These are phyloP conservation scores for Pseudogymnoascus sp. DNA, from an alignment of 2,329 filamentous ascomycete species.

Conservation along the genomic window DNA sequence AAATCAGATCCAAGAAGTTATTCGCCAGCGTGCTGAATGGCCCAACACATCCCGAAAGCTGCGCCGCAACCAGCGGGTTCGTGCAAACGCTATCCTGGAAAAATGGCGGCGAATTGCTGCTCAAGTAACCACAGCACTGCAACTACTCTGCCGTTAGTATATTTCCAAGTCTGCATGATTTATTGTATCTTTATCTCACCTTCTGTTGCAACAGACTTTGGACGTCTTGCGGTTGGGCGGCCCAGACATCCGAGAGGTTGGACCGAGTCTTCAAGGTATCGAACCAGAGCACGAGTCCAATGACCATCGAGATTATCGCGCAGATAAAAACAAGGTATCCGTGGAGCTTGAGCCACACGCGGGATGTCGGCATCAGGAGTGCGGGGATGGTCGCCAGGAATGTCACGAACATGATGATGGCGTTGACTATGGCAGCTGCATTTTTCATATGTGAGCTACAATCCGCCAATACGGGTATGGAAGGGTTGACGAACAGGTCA, in stretches of 20 bases:
- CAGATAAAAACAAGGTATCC: conserved; percentile 56
- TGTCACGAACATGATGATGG: conserved; percentile 60
- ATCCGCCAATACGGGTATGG: not conserved
- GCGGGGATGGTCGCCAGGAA: conserved; percentile 64
- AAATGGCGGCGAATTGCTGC: conserved; percentile 64
- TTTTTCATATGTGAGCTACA: not conserved
- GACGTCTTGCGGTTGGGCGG: conserved; percentile 42
- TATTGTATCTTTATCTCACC: conserved; percentile 27
- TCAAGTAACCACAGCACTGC: conserved; percentile 71
- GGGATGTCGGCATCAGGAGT: conserved; percentile 56
- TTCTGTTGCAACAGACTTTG: conserved; percentile 64
- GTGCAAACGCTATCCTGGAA: conserved; percentile 60
- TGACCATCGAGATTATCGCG: conserved; percentile 53
- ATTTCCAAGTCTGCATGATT: not conserved
- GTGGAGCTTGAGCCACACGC: conserved; percentile 62
- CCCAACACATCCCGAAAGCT: conserved; percentile 60
- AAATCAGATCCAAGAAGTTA: conserved; percentile 63
- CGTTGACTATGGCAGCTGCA: conserved; percentile 61
- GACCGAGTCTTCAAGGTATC: conserved; percentile 60
- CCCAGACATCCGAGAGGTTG: conserved; percentile 54
- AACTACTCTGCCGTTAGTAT: conserved; percentile 43
- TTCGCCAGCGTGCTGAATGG: conserved; percentile 63
- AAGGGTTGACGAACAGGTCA: conserved; percentile 37
- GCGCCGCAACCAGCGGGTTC: conserved; percentile 60
- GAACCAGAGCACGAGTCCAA: conserved; percentile 65